phyloP scores from a whole-genome alignment of 176 grass and related monocot genomes.

The Pontederia paniculata region DNA sequence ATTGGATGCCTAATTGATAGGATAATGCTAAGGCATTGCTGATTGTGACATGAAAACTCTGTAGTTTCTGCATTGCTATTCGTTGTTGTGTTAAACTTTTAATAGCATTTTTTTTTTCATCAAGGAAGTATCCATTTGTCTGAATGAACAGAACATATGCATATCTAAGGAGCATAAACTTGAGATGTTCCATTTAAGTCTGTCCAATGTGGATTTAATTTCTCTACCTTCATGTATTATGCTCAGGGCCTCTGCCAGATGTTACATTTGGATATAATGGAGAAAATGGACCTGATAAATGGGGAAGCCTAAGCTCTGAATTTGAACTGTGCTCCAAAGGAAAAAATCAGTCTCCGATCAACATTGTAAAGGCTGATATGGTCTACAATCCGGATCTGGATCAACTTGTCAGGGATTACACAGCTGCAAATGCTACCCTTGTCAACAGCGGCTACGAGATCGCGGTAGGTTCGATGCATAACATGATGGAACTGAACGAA shows the following conservation, averaged over 20 bases:
- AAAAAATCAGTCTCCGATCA: constrained; percentile 49
- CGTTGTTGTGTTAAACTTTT: no score
- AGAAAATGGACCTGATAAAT: constrained; percentile 31
- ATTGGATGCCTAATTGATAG: no score
- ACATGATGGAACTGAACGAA: no score
- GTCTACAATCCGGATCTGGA: constrained; percentile 14
- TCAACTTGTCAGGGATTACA: constrained; percentile 30
- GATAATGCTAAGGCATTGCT: no score
- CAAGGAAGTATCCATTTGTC: no score
- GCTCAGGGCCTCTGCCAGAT: constrained; percentile 4
- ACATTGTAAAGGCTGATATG: constrained; percentile 34
- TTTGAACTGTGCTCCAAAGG: constrained; percentile 39
- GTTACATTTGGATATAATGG: constrained; percentile 1
- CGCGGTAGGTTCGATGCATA: neutral
- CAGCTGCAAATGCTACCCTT: constrained; percentile 29
- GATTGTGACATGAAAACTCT: no score
- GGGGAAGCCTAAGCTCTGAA: constrained; percentile 37
- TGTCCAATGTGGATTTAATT: neutral
- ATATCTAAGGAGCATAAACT: no score
- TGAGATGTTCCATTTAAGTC: no score
- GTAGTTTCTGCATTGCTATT: no score
- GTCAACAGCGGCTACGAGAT: constrained; percentile 42
- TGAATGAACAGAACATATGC: no score
- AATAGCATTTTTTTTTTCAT: no score
- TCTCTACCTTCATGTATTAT: neutral